Base-by-base conservation (phyloP, 371 early-diverging fungal species). In the Synchytrium microbalum region DNA sequence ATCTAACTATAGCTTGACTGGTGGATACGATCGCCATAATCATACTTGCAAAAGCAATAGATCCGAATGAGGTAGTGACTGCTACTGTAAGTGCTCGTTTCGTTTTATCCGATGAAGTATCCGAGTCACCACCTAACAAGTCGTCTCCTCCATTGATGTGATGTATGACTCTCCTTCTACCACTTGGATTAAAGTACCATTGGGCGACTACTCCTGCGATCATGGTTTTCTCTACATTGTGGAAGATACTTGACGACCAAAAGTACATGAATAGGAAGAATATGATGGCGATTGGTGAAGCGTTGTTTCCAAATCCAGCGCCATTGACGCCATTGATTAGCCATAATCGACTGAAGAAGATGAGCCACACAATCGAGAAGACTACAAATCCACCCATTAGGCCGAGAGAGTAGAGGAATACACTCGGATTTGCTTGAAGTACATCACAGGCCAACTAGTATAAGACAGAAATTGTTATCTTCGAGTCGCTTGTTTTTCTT, bases 381-480 rank as follows among this genome's bases (percentile, higher is more conserved):
- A 72, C 30, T 59, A 84, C 70, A 66, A 87, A 86, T 2, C 69
- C 70, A 19, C 66, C 63, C 71, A 87, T 73, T 51, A 89, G 59
- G 10, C 70, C 64, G 16, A 86, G 62, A 0, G 87, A 86, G 8
- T 87, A 77, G 25, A 80, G 66, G 56, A 89, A 73, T 64, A 88
- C 79, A 51, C 80, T 79, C 1, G 89, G 88, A 69, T 89, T 91
- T 61, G 75, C 81, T 68, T 82, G 76, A 26, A 91, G 65, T 16
- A 89, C 82, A 62, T 87, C 88, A 67, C 85, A 87, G 27, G 91
- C 85, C 53, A 91, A 76, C 86, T 88, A 58, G 56, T 57, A 52
- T 57, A n/a, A 57, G 10, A 13, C 14, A 29, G 57, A 32, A 57
- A 57, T 10, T 10, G n/a, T 10, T 14, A n/a, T 29, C 57, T 10